Evolutionary conservation across 2,329 filamentous ascomycete species (phyloP), one percentile per base, ranked within the genome.

Genomic region (Claviceps quebecensis): DNA sequence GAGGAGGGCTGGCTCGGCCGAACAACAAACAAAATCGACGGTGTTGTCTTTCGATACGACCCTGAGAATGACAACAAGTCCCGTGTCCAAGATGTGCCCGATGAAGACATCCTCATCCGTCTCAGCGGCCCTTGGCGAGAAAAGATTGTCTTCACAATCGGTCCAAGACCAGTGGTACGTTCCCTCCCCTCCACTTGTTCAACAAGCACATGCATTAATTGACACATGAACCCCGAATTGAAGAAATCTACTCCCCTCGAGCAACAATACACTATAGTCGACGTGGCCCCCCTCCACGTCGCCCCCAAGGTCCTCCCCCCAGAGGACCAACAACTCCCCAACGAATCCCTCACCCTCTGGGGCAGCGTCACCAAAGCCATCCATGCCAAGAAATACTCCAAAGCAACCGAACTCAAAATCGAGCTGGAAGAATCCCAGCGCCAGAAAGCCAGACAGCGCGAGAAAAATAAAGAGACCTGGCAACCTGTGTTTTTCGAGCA

Each of bases 1-100:
- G 91, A 97, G 62, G 91, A 97, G 60, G 89, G 90, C 48, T 98
- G 93, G 90, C 76, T 97, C 34, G 87, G 90, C 46, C 87, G 87
- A 57, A 80, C 87, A 19, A 91, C 94, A 59, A 95, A 97, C 68
- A 89, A 85, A 63, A 84, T 98, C 38, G 82, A 94, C 55, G 93
- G 93, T 17, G 81, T 96, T 51, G 77, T 97, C 51, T 98, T 95
- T 75, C 84, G 78, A 48, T 95, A 95, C 59, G 86, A 95, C 61
- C 86, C 89, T 0, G 80, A 87, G 22, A 91, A 90, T 53, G 91
- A 97, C 65, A 80, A 79, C 64, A 87, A 84, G 66, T 81, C 72
- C 5, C 83, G 78, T 59, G 83, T 96, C 60, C 88, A 84, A 69
- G 90, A 96, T 55, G 88, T 98, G 0, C 78, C 88, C 0, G 86